Evolutionary conservation across 352 stramenopile genomes (phyloP).

Genomic region (Elongisporangium anandrum): DNA sequence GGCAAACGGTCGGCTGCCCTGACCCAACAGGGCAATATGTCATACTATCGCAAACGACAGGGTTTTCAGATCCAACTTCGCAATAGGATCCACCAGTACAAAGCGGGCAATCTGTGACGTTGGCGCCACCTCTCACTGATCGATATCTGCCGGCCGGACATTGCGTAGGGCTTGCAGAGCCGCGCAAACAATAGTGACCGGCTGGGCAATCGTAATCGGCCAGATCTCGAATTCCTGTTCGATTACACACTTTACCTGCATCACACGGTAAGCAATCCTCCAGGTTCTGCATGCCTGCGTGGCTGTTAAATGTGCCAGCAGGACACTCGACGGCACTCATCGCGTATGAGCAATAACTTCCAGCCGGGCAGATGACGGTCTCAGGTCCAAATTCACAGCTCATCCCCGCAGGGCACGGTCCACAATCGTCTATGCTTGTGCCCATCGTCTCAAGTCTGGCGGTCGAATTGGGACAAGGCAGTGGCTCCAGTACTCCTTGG

Average conservation of each 20-base stretch:
- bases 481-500: conserved; percentile 59
- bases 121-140: conserved; percentile 24
- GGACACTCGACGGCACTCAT: conserved; percentile 48
- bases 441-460: conserved; percentile 50
- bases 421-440: conserved; percentile 54
- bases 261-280: conserved; percentile 61
- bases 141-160: conserved; percentile 51
- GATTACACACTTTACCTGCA: conserved; percentile 71
- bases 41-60: conserved; percentile 39
- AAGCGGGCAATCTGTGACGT: conserved; percentile 28
- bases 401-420: conserved; percentile 77
- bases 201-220: conserved; percentile 60
- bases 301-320: conserved; percentile 53
- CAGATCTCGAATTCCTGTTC: conserved; percentile 52
- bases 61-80: conserved; percentile 30
- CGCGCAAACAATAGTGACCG: conserved; percentile 66
- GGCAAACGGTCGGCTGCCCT: conserved; percentile 46
- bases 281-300: conserved; percentile 23
- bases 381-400: conserved; percentile 74
- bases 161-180: conserved; percentile 19
- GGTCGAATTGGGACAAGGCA: conserved; percentile 57
- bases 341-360: conserved; percentile 47
- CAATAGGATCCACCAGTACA: conserved; percentile 71
- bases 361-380: conserved; percentile 58
- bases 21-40: conserved; percentile 60